Conservation (phyloP, 2,329 filamentous ascomycete genomes). For the Colletotrichum sp. region DNA sequence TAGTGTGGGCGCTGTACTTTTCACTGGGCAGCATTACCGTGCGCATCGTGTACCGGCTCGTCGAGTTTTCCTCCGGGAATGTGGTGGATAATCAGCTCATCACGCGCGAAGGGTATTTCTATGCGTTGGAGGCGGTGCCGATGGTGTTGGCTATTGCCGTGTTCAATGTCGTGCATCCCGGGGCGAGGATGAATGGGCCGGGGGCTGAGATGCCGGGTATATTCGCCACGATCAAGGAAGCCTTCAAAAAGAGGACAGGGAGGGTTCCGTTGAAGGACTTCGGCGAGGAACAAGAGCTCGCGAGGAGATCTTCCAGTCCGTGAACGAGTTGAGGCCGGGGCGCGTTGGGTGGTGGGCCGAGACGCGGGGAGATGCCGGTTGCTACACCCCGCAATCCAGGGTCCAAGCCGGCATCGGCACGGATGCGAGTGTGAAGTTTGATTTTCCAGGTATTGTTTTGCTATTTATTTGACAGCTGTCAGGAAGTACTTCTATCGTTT, state of each 20-base stretch:
- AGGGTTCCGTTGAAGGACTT: neutral
- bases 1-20: slow-evolving; percentile 37
- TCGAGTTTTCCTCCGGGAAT: slow-evolving; percentile 50
- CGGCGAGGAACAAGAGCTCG: neutral
- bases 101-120: slow-evolving; percentile 49
- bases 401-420: neutral
- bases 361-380: neutral
- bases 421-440: neutral
- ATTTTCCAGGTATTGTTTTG: neutral
- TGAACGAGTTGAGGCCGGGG: neutral
- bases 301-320: neutral
- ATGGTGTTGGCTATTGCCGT: slow-evolving; percentile 48
- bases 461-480: neutral
- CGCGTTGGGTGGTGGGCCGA: neutral
- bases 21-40: slow-evolving; percentile 41
- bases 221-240: neutral
- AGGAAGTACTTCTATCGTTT: neutral
- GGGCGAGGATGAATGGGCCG: neutral
- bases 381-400: neutral
- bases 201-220: slow-evolving; percentile 15
- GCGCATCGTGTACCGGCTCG: slow-evolving; percentile 60
- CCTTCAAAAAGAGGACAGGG: neutral
- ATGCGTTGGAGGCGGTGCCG: slow-evolving; percentile 47
- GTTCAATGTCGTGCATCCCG: slow-evolving; percentile 48
- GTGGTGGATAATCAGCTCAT: slow-evolving; percentile 30